Conservation (phyloP, 108 stramenopile species). For the Cyclotella sp. region DNA sequence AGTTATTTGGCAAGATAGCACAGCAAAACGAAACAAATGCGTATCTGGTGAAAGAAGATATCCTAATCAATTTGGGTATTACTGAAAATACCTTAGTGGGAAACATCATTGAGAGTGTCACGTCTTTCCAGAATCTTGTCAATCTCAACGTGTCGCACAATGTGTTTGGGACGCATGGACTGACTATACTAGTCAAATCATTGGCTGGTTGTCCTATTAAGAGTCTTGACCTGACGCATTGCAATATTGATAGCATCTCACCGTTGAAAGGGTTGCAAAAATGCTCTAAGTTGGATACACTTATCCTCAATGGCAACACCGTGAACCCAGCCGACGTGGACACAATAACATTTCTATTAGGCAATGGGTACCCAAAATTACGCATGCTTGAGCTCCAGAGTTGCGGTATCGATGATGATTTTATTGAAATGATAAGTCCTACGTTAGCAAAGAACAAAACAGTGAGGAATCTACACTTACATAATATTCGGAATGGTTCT, state of each 20-base stretch:
- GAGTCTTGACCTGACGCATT: background rate
- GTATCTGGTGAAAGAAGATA: slow-evolving; percentile 10
- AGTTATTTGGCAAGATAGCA: slow-evolving; percentile 24
- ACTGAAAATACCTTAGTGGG: background rate
- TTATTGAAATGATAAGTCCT: slow-evolving; percentile 16
- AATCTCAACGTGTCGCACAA: slow-evolving; percentile 12
- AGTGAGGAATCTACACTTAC: slow-evolving; percentile 4
- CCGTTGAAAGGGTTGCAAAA: slow-evolving; percentile 6
- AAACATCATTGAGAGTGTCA: slow-evolving; percentile 5
- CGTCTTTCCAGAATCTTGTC: slow-evolving; percentile 15
- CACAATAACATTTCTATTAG: slow-evolving; percentile 5
- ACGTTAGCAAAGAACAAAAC: slow-evolving; percentile 16
- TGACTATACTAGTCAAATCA: slow-evolving; percentile 23
- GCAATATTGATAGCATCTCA: background rate
- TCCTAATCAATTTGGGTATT: slow-evolving; percentile 10
- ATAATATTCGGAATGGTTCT: background rate
- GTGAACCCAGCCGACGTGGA: background rate
- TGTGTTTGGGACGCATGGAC: slow-evolving; percentile 13
- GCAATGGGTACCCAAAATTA: slow-evolving; percentile 12
- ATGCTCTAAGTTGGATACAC: background rate
- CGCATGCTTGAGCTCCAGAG: background rate
- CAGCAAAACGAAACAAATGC: slow-evolving; percentile 25
- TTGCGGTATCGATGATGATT: slow-evolving; percentile 18
- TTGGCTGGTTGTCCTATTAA: slow-evolving; percentile 15
- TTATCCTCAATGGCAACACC: background rate